Conservation (phyloP, 2,329 filamentous ascomycete genomes). For the Fusarium sp. region DNA sequence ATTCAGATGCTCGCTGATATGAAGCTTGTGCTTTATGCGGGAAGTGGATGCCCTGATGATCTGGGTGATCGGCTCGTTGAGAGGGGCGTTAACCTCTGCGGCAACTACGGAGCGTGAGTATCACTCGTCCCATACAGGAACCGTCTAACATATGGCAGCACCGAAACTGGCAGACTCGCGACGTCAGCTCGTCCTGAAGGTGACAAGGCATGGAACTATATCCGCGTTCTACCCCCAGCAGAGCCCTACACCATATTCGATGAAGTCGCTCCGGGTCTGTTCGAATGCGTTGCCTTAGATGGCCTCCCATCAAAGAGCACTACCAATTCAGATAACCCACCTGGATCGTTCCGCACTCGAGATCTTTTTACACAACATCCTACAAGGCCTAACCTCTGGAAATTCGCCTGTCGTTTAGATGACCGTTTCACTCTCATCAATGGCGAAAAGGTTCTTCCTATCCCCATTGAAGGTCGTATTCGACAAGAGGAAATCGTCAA, state of each 20-base stretch:
- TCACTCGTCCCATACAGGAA: neutral
- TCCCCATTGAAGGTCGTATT: slow-evolving; percentile 61
- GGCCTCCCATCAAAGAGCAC: slow-evolving; percentile 49
- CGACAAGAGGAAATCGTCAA: slow-evolving; percentile 60
- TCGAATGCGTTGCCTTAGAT: slow-evolving; percentile 49
- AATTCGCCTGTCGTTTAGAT: slow-evolving; percentile 55
- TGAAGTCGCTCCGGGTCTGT: slow-evolving; percentile 43
- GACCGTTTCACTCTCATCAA: slow-evolving; percentile 56
- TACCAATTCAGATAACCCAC: slow-evolving; percentile 51
- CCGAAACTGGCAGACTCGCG: slow-evolving; percentile 42
- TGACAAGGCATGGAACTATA: slow-evolving; percentile 44
- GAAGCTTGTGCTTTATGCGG: slow-evolving; percentile 65
- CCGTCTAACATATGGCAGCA: slow-evolving; percentile 12
- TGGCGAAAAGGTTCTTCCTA: slow-evolving; percentile 57
- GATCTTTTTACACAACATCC: slow-evolving; percentile 55
- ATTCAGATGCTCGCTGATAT: slow-evolving; percentile 55
- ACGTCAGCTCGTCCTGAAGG: slow-evolving; percentile 37
- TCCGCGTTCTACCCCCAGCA: slow-evolving; percentile 43
- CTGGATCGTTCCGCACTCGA: slow-evolving; percentile 53
- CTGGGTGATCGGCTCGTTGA: slow-evolving; percentile 62
- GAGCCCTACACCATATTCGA: slow-evolving; percentile 40
- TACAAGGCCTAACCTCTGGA: slow-evolving; percentile 52
- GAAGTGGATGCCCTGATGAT: slow-evolving; percentile 66
- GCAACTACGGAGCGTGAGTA: slow-evolving; percentile 64
- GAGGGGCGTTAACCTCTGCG: slow-evolving; percentile 62